Evolutionary conservation across 148 eudicot genomes (phyloP), one percentile per base, ranked within the genome.

Genomic region (Amaranthus cruentus): DNA sequence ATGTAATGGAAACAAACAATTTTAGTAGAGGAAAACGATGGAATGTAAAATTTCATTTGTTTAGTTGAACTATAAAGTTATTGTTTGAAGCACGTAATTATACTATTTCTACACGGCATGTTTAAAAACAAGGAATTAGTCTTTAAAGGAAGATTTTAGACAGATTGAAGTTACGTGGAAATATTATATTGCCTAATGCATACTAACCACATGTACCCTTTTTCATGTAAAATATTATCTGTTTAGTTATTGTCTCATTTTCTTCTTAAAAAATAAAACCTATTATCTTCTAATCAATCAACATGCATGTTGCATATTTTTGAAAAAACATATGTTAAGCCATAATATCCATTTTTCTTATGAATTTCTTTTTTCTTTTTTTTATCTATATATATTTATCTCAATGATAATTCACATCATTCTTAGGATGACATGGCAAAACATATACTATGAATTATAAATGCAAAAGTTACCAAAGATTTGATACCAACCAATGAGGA

Each of bases 401-500:
- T n/a, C 4, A 7, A 63, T 47, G 68, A 46, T 4, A 2, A 46
- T 60, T 12, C 2, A 48, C 54, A 47, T 58, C 73, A 70, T 70
- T 28, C 21, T 43, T 42, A 53, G 9, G 66, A 59, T 69, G 73
- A 76, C 66, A 6, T 14, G 72, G 46, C 66, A 65, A 79, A 48
- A 64, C 52, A 70, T n/a, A 9, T 43, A 66, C 13, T 9, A 47
- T 42, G 57, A 62, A 44, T 63, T 62, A 28, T 79, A 69, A 74
- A 74, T 79, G 78, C 55, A 55, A 57, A 70, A 57, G 75, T 75
- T 65, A 68, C 49, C 72, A 50, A 14, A 75, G 71, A 74, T 79
- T 79, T 79, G 54, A 75, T 75, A 11, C 71, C 64, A 70, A 59
- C 61, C 75, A 74, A 70, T 79, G 54, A 51, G 55, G 75, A 70